phyloP scores from a whole-genome alignment of 2,329 filamentous ascomycete genomes.

The Cryphonectria japonica region DNA sequence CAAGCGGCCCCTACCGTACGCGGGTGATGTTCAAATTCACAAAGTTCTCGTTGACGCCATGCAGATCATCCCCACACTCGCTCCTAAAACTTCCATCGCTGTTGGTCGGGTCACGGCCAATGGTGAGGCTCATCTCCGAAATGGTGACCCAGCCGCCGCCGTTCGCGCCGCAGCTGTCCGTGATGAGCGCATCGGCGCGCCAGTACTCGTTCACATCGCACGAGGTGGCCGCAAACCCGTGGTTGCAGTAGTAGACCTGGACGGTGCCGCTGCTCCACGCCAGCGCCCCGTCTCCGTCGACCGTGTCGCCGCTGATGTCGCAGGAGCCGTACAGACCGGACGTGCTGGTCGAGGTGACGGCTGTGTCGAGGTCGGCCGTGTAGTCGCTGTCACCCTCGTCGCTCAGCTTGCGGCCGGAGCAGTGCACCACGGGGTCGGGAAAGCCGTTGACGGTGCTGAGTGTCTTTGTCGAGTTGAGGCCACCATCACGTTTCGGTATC shows the following conservation, averaged over 20 bases:
- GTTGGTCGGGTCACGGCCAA: conserved; percentile 28
- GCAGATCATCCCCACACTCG: conserved; percentile 23
- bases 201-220: conserved; percentile 29
- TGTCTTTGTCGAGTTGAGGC: conserved; percentile 13
- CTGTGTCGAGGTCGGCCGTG: conserved; percentile 5
- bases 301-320: conserved; percentile 19
- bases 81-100: conserved; percentile 25
- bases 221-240: conserved; percentile 19
- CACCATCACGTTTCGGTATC: conserved; percentile 5
- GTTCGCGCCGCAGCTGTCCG: conserved; percentile 21
- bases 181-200: conserved; percentile 29
- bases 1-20: neutral
- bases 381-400: conserved; percentile 18
- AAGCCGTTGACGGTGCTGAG: conserved; percentile 28
- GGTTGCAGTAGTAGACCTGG: conserved; percentile 29
- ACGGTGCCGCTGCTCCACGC: conserved; percentile 28
- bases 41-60: conserved; percentile 23
- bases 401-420: conserved; percentile 22
- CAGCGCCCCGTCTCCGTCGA: conserved; percentile 25
- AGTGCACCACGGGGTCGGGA: conserved; percentile 24
- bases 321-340: conserved; percentile 26
- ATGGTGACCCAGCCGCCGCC: conserved; percentile 28
- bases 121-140: conserved; percentile 25
- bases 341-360: conserved; percentile 15
- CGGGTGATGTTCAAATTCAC: conserved; percentile 6